A percentile compares a stretch with the other conserved stretches of the same genome.
phyloP scores from a whole-genome alignment of 768 basidiomycete species.

The Mycena capillaripes region DNA sequence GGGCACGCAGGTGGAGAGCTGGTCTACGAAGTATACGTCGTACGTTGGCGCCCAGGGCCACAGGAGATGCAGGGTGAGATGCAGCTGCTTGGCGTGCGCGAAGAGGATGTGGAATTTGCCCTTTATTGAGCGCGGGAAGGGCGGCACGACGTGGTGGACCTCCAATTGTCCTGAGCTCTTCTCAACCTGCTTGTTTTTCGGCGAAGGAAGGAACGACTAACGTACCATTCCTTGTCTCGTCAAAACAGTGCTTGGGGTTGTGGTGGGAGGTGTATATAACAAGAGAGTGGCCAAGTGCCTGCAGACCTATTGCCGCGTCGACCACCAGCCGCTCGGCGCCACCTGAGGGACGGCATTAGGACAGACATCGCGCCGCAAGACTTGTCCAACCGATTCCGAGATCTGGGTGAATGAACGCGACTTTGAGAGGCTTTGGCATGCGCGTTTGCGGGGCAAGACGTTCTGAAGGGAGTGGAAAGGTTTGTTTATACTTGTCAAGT shows the following conservation, averaged over 20 bases:
- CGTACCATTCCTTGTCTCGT: constrained; percentile 92
- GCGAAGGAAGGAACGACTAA: background rate
- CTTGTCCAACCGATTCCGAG: constrained; percentile 80
- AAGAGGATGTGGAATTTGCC: constrained; percentile 91
- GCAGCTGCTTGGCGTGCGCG: constrained; percentile 90
- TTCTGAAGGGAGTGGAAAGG: too few relatives aligned
- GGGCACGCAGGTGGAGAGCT: constrained; percentile 93
- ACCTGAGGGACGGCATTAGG: constrained; percentile 62
- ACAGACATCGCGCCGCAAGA: constrained; percentile 22
- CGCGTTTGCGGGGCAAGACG: too few relatives aligned
- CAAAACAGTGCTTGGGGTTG: constrained; percentile 89
- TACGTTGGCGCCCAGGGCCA: constrained; percentile 61
- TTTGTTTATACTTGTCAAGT: background rate
- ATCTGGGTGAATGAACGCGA: constrained; percentile 96
- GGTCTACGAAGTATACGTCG: constrained; percentile 96
- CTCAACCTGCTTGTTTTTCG: background rate
- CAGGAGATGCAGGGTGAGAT: constrained; percentile 80
- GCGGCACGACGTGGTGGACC: constrained; percentile 79
- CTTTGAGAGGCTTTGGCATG: constrained; percentile 47
- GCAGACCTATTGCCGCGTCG: constrained; percentile 92
- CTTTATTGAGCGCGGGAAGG: constrained; percentile 84
- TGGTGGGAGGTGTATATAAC: constrained; percentile 96
- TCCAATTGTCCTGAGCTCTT: constrained; percentile 77
- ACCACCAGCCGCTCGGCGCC: constrained; percentile 97
- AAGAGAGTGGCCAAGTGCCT: constrained; percentile 86